Conservation (phyloP, 352 stramenopile genomes). For the Globisporangium parvum region DNA sequence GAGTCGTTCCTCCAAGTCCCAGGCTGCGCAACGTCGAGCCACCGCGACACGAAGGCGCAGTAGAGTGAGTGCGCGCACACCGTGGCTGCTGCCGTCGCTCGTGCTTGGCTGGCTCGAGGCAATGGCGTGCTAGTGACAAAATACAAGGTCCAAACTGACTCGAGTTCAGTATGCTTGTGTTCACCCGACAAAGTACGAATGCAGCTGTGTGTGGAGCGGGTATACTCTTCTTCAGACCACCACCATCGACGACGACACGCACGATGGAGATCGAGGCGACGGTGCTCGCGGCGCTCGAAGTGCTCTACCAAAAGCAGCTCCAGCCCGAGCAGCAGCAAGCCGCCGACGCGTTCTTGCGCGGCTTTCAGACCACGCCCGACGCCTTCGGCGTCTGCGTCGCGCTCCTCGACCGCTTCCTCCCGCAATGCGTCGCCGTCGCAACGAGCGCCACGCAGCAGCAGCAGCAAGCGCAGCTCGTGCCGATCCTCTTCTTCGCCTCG, state of each 20-base stretch:
- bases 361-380: slow-evolving; percentile 73
- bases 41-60: slow-evolving; percentile 62
- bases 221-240: not conserved
- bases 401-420: slow-evolving; percentile 61
- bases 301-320: slow-evolving; percentile 55
- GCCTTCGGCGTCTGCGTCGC: slow-evolving; percentile 64
- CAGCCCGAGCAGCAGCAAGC: slow-evolving; percentile 49
- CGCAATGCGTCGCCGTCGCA: slow-evolving; percentile 4
- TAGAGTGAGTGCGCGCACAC: no score
- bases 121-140: not conserved
- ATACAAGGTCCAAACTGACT: not conserved
- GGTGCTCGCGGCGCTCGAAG: slow-evolving; percentile 43
- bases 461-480: slow-evolving; percentile 22
- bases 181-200: no score
- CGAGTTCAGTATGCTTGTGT: no score
- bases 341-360: slow-evolving; percentile 69
- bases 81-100: no score
- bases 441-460: slow-evolving; percentile 6
- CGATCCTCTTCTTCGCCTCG: slow-evolving; percentile 69
- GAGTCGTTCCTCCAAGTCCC: slow-evolving; percentile 90
- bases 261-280: slow-evolving; percentile 16
- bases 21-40: slow-evolving; percentile 77
- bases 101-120: no score
- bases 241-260: not conserved
- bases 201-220: not conserved